Conservation (phyloP, 2,329 filamentous ascomycete species). For the Fonsecaea pedrosoi region DNA sequence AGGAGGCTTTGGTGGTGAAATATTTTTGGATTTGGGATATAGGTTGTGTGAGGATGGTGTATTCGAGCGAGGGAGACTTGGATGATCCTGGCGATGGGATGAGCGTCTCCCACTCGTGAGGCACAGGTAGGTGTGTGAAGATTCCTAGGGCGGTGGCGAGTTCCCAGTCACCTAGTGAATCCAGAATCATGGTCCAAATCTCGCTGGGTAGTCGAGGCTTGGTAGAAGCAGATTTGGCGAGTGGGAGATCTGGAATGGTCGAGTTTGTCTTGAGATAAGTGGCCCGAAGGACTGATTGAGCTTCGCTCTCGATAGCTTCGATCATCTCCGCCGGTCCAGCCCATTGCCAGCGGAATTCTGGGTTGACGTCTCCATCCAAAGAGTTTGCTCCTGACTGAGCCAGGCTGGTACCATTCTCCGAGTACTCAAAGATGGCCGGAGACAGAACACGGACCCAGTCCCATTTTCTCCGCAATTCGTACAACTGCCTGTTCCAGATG, state of each 20-base stretch:
- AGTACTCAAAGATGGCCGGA: slow-evolving; percentile 78
- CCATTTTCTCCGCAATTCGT: slow-evolving; percentile 83
- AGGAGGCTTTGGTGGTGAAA: slow-evolving; percentile 69
- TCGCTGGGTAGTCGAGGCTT: slow-evolving; percentile 72
- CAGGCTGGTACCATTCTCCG: slow-evolving; percentile 59
- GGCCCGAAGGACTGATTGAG: slow-evolving; percentile 35
- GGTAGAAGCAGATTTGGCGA: slow-evolving; percentile 44
- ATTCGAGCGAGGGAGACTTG: slow-evolving; percentile 80
- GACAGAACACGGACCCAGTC: slow-evolving; percentile 83
- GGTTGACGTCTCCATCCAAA: slow-evolving; percentile 19
- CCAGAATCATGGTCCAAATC: slow-evolving; percentile 87
- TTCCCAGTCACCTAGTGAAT: slow-evolving; percentile 88
- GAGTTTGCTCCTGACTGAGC: slow-evolving; percentile 48
- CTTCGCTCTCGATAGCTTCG: slow-evolving; percentile 38
- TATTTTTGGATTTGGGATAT: slow-evolving; percentile 74
- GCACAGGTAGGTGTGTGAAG: slow-evolving; percentile 76
- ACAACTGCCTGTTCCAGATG: slow-evolving; percentile 84
- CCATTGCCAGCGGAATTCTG: slow-evolving; percentile 44
- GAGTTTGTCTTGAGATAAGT: slow-evolving; percentile 18
- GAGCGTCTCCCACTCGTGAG: slow-evolving; percentile 73
- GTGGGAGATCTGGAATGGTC: slow-evolving; percentile 44
- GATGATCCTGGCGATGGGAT: slow-evolving; percentile 70
- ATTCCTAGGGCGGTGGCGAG: slow-evolving; percentile 80
- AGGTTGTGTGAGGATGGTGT: slow-evolving; percentile 77
- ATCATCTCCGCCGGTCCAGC: slow-evolving; percentile 39